Evolutionary conservation across 805 yeast genomes (phyloP).

Genomic region (Yamadazyma nakazawae): DNA sequence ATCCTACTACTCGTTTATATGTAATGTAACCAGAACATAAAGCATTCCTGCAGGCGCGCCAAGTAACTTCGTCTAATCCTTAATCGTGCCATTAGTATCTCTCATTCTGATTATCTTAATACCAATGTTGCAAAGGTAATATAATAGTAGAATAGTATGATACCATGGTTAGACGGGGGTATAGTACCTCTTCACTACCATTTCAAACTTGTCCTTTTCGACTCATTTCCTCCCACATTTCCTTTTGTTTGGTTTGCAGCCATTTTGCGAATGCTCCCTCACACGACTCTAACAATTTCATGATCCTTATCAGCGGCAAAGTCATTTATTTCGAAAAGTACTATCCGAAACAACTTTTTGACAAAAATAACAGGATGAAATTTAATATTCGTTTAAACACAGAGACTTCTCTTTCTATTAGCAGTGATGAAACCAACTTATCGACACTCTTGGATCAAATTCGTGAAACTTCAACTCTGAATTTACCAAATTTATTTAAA

Average conservation of each 20-base stretch:
- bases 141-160: no score
- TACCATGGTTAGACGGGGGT: no score
- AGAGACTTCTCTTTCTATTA: constrained; percentile 41
- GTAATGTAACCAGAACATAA: not conserved
- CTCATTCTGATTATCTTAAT: no score
- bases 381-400: constrained; percentile 41
- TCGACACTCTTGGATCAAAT: constrained; percentile 49
- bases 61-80: not conserved
- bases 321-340: constrained; percentile 2
- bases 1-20: not conserved
- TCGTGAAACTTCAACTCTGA: constrained; percentile 34
- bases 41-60: not conserved
- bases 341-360: not conserved
- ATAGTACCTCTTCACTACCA: no score
- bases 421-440: constrained; percentile 38
- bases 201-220: no score
- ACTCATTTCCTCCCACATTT: no score
- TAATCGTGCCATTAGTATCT: no score
- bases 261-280: not conserved
- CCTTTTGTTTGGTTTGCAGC: not conserved
- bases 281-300: constrained; percentile 7
- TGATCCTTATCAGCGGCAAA: constrained; percentile 11
- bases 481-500: constrained; percentile 37
- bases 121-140: no score
- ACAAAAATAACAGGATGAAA: constrained; percentile 2